A percentile compares a stretch with the other conserved stretches of the same genome.
Evolutionary conservation across 371 early-diverging fungal species (phyloP).

Genomic region (Smittium culicis): DNA sequence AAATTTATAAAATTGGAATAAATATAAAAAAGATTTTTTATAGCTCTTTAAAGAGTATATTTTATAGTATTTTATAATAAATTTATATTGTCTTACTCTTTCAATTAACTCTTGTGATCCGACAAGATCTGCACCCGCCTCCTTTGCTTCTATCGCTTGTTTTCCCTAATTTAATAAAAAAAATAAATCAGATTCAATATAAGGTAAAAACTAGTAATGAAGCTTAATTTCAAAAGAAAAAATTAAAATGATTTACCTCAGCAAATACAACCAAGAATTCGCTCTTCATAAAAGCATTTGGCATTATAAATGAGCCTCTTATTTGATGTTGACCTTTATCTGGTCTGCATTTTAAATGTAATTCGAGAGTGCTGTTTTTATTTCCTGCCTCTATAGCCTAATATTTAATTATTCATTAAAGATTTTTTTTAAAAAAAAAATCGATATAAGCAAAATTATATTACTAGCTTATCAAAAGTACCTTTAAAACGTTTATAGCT

Average conservation of each 20-base stretch:
- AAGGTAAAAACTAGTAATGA: too few species aligned
- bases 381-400: slow-evolving; percentile 55
- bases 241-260: slow-evolving; percentile 30
- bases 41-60: too few species aligned
- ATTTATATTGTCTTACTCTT: slow-evolving; percentile 32
- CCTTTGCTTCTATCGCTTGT: slow-evolving; percentile 56
- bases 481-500: not conserved
- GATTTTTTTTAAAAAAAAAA: too few species aligned
- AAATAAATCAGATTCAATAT: not conserved
- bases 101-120: slow-evolving; percentile 80
- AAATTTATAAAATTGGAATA: not conserved
- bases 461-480: too few species aligned
- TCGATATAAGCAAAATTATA: too few species aligned
- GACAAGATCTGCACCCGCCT: slow-evolving; percentile 66
- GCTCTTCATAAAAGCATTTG: slow-evolving; percentile 47
- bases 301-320: slow-evolving; percentile 54
- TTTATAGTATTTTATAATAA: not conserved
- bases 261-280: slow-evolving; percentile 60
- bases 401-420: too few species aligned
- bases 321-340: slow-evolving; percentile 62
- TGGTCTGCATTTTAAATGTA: slow-evolving; percentile 52
- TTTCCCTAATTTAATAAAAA: slow-evolving; percentile 28
- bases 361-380: slow-evolving; percentile 49
- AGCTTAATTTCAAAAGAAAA: not conserved
- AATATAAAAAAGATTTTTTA: not conserved